Evolutionary conservation across 1,284 basidiomycete genomes (phyloP).

Genomic region (Thelephora terrestris): DNA sequence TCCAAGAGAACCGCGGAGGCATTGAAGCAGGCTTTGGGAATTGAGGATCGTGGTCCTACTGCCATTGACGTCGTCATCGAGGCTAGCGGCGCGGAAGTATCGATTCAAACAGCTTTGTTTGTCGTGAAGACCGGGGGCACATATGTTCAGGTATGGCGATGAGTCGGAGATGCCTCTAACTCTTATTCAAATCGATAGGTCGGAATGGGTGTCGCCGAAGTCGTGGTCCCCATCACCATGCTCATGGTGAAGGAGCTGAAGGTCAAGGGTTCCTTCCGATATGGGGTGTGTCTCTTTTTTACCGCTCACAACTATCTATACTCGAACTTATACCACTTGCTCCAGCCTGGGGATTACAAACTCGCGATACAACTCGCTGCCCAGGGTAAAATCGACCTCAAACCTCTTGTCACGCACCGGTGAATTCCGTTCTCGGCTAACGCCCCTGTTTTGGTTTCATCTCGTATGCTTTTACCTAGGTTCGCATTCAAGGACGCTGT

Average conservation of each 20-base stretch:
- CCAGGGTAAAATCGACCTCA: slow-evolving; percentile 75
- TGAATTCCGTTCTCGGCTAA: slow-evolving; percentile 22
- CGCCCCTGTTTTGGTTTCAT: background rate
- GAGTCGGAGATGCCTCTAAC: background rate
- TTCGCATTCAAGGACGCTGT: slow-evolving; percentile 69
- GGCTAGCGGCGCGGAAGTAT: slow-evolving; percentile 83
- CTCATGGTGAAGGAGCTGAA: slow-evolving; percentile 70
- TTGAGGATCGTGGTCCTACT: slow-evolving; percentile 47
- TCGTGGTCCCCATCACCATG: slow-evolving; percentile 50
- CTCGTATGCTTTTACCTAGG: slow-evolving; percentile 37
- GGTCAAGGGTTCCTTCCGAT: slow-evolving; percentile 83
- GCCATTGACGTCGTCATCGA: slow-evolving; percentile 70
- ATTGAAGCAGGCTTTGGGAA: slow-evolving; percentile 47
- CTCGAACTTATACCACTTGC: slow-evolving; percentile 1
- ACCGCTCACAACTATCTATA: background rate
- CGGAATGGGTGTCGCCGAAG: slow-evolving; percentile 61
- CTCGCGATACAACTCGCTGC: slow-evolving; percentile 77
- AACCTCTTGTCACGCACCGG: slow-evolving; percentile 84
- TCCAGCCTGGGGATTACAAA: slow-evolving; percentile 73
- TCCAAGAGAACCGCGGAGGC: slow-evolving; percentile 55
- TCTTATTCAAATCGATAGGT: slow-evolving; percentile 34
- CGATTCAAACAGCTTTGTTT: slow-evolving; percentile 75
- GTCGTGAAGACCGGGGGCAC: slow-evolving; percentile 68
- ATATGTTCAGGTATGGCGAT: slow-evolving; percentile 45
- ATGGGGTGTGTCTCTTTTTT: slow-evolving; percentile 43